Evolutionary conservation across 331 rosid genomes (phyloP).

Genomic region (Stylosanthes scabra): DNA sequence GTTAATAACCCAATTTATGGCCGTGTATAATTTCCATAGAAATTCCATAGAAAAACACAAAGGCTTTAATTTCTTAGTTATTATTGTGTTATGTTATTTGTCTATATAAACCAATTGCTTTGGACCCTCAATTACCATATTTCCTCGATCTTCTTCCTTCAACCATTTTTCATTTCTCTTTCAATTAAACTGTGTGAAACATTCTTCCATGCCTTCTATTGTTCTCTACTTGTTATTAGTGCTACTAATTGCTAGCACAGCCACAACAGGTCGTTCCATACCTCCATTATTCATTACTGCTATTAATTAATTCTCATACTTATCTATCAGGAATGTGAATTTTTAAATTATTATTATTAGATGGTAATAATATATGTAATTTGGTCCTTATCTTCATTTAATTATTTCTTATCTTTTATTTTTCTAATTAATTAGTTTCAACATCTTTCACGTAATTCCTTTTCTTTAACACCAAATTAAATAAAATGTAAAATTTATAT

Average conservation of each 20-base stretch:
- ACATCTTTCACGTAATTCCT: too few relatives aligned
- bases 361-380: too few relatives aligned
- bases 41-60: too few relatives aligned
- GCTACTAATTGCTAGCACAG: conserved; percentile 22
- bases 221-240: conserved; percentile 18
- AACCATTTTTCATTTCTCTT: background rate
- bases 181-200: conserved; percentile 7
- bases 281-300: background rate
- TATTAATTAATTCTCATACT: too few relatives aligned
- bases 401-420: too few relatives aligned
- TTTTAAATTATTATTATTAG: background rate
- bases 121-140: conserved; percentile 2
- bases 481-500: too few relatives aligned
- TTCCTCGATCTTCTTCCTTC: background rate
- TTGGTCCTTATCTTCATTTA: background rate
- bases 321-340: background rate
- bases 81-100: background rate
- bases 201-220: conserved; percentile 17
- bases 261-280: conserved; percentile 36
- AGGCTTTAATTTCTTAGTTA: background rate
- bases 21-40: too few relatives aligned
- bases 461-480: too few relatives aligned
- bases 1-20: too few relatives aligned
- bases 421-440: too few relatives aligned
- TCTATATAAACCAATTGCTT: conserved; percentile 22